phyloP scores from a whole-genome alignment of 2,329 filamentous ascomycete genomes.

The Cordyceps tenuipes region DNA sequence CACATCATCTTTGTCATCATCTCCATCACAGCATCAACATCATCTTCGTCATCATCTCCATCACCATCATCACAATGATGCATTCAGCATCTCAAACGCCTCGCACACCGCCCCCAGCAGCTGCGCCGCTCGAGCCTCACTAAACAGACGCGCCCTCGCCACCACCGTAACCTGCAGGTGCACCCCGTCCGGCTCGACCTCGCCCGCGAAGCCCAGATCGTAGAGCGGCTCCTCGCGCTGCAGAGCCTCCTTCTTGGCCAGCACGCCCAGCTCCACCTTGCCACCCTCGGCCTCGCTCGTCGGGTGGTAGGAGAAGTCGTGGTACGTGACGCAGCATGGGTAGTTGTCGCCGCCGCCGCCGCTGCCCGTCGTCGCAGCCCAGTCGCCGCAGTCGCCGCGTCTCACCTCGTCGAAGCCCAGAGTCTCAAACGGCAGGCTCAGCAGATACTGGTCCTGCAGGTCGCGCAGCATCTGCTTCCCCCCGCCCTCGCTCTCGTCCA shows the following conservation, averaged over 20 bases:
- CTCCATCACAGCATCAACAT: neutral
- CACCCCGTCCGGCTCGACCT: constrained; percentile 1
- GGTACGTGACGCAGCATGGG: neutral
- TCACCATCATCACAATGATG: neutral
- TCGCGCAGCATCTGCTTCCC: neutral
- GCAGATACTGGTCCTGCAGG: neutral
- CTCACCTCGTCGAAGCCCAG: neutral
- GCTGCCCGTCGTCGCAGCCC: neutral
- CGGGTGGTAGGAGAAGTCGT: constrained; percentile 1
- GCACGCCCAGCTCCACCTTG: neutral
- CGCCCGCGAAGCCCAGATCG: neutral
- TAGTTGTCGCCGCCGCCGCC: neutral
- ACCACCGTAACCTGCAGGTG: neutral
- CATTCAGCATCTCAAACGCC: neutral
- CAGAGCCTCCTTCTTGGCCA: neutral
- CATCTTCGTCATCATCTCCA: neutral
- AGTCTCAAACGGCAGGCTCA: neutral
- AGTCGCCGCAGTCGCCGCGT: neutral
- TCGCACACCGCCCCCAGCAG: neutral
- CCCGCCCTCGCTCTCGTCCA: neutral
- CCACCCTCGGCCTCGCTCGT: neutral
- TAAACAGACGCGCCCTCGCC: neutral
- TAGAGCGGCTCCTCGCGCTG: neutral
- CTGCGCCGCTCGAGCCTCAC: neutral
- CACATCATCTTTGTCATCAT: neutral